Evolutionary conservation across 75 land plant genomes (phyloP), one percentile per base, ranked within the genome.

Genomic region (Pinus taeda): DNA sequence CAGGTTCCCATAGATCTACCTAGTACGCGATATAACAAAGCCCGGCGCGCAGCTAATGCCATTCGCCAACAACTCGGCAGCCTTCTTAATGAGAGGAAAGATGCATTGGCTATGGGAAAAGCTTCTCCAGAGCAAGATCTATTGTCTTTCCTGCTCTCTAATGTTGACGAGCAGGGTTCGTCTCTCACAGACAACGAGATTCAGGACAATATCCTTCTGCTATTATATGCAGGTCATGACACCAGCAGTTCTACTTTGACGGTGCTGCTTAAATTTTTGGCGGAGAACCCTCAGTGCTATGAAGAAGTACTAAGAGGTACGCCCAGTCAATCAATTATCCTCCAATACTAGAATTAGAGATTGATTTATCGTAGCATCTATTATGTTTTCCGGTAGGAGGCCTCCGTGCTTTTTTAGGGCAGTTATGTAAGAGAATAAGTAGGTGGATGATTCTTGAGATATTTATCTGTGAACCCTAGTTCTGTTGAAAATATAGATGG

Each of bases 291-390:
- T 6, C 42, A 26, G 12, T 39, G 49, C 22, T 55, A 53, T 8
- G 75, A 78, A 24, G 42, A 56, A 53, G 75, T 78, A 22, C 57
- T 21, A 60, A 57, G 33, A 73, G 74, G 80, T 78, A 55, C 17
- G 79, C 85, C 57, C 29, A 83, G 33, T 88, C 85, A 55, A 56
- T 77, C 69, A 81, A 83, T 29, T 88, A 85, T 89, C 57, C 33
- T 42, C 61, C 61, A 65, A 15, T 55, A 77, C 22, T 77, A 75
- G 60, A 78, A 80, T 6, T 59, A 42, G 4, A 3, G 37, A 11
- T 7, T 39, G 36, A 14, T 67, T 59, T 3, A 80, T 14, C 37
- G 18, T 4, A 6, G 26, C 5, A 6, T 18, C 45, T 15, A 36
- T 66, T 36, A 8, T 45, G 4, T 66, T 66, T 5, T 5, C n/a